phyloP scores from a whole-genome alignment of 768 basidiomycete genomes.

The Psilocybe sp. region DNA sequence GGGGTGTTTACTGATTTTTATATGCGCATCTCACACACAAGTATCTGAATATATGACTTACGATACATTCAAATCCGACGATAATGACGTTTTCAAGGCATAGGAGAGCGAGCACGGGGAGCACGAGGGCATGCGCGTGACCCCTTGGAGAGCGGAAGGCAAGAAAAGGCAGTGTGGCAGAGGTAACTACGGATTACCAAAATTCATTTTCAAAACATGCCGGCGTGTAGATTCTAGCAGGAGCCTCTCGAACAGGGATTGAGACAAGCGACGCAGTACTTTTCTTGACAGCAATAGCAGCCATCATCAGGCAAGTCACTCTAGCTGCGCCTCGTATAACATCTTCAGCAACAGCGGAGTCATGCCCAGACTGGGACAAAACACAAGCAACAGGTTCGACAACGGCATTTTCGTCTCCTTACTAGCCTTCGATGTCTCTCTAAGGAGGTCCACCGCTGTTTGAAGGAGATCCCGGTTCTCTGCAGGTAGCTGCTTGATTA shows the following conservation, averaged over 20 bases:
- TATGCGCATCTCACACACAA: too few relatives aligned
- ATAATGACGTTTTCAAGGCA: too few relatives aligned
- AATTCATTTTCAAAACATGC: too few relatives aligned
- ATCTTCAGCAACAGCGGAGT: conserved; percentile 68
- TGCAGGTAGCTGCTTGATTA: conserved; percentile 67
- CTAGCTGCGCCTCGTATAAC: conserved; percentile 74
- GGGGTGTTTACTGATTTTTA: too few relatives aligned
- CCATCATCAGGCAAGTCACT: conserved; percentile 39
- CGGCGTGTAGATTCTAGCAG: too few relatives aligned
- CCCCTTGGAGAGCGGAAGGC: too few relatives aligned
- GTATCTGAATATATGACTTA: too few relatives aligned
- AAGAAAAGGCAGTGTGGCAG: too few relatives aligned
- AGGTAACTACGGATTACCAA: too few relatives aligned
- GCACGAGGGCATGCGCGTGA: too few relatives aligned
- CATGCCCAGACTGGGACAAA: conserved; percentile 86
- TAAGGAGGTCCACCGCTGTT: conserved; percentile 80
- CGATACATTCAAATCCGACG: too few relatives aligned
- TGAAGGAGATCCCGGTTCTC: conserved; percentile 84
- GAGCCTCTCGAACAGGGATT: conserved; percentile 8
- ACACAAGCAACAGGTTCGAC: conserved; percentile 82
- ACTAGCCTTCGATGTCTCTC: conserved; percentile 66
- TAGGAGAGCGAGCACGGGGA: too few relatives aligned
- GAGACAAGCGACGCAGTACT: conserved; percentile 1
- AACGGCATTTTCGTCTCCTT: conserved; percentile 90
- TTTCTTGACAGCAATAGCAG: conserved; percentile 33